Base-by-base conservation (phyloP, 345 rosid species). In the Isatis tinctoria region DNA sequence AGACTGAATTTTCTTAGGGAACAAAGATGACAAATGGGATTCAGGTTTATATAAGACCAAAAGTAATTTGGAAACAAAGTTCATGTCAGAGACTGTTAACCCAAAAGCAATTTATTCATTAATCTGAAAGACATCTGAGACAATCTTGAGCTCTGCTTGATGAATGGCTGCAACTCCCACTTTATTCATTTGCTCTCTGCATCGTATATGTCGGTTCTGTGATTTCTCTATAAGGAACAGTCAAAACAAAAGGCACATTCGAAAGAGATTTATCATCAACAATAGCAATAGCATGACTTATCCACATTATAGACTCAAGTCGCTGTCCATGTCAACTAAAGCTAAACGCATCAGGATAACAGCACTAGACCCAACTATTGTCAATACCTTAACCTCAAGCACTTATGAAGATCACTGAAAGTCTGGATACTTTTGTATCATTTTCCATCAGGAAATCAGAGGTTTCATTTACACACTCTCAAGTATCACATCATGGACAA, bases 201-300 rank as follows among this genome's bases (percentile, higher is more conserved):
- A 76, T 76, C 80, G 28, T 76, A 76, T 56, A 76, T 76, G 63
- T 76, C 80, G 44, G 80, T 76, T 76, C 79, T 76, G 71, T 63
- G 22, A 26, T 35, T 47, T 45, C 8, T 70, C 70, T 26, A 9
- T 44, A 76, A 76, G 79, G 79, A 76, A 62, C 44, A 54, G 54
- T 11, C 49, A 68, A 24, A 52, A 7, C 17, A 32, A 69, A 20
- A 60, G 2, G 59, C 6, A 40, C 30, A 20, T 3, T 39, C 11
- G 13, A 66, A 39, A 40, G 45, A 59, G 39, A 20, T 5, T 7
- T 14, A 59, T 59, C 73, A 74, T 36, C 20, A 74, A 47, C 20
- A 65, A 3, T 24, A 33, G 2, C 22, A 62, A 18, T 36, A n/a
- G 20, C 35, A 20, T 8, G 22, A 1, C 27, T 44, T 32, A 32